These are phyloP conservation scores for Lactifluus echinatus DNA, from an alignment of 768 basidiomycete genomes.

Conservation along the genomic window DNA sequence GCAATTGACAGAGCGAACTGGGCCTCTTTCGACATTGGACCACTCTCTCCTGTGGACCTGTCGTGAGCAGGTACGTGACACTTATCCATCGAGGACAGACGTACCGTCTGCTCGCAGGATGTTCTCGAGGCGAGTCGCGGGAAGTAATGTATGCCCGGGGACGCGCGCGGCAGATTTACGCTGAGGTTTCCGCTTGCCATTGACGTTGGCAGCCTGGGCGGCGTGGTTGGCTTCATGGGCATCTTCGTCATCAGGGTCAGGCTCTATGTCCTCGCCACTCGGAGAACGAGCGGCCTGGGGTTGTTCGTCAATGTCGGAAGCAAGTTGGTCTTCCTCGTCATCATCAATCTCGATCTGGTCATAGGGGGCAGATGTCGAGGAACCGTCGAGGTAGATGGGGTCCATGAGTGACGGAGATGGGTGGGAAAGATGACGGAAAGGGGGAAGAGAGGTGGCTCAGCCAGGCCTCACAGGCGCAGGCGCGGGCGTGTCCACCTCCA, in stretches of 20 bases:
- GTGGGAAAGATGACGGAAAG: conserved; percentile 10
- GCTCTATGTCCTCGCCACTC: conserved; percentile 20
- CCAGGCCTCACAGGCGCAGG: background rate
- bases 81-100: background rate
- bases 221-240: conserved; percentile 1
- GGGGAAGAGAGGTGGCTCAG: background rate
- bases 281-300: background rate
- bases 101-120: conserved; percentile 20
- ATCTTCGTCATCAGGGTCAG: conserved; percentile 18
- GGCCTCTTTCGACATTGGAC: conserved; percentile 22
- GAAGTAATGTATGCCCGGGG: conserved; percentile 18
- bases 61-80: background rate
- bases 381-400: conserved; percentile 19
- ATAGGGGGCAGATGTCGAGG: conserved; percentile 5
- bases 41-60: conserved; percentile 13
- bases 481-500: conserved; percentile 4
- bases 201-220: background rate
- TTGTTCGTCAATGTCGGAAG: conserved; percentile 17
- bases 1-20: conserved; percentile 19
- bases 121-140: conserved; percentile 18
- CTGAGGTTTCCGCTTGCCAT: conserved; percentile 14
- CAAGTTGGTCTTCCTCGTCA: conserved; percentile 21
- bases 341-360: conserved; percentile 20
- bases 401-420: conserved; percentile 14
- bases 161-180: conserved; percentile 19